A percentile compares a stretch with the other conserved stretches of the same genome.
Conservation (phyloP, 495 filamentous ascomycete genomes). For the Xylaria castorea region DNA sequence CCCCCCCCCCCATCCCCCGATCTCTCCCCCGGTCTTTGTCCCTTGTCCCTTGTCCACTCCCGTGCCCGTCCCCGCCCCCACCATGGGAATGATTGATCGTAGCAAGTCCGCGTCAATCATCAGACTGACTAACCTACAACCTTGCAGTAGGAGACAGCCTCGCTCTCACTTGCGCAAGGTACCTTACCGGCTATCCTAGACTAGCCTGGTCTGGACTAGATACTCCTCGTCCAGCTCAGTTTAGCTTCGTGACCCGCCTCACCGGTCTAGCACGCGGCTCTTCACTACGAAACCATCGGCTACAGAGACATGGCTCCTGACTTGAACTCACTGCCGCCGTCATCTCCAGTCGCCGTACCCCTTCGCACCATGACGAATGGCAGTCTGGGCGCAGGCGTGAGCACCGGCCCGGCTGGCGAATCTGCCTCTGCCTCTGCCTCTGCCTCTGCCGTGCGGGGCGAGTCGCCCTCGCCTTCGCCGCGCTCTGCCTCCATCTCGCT, state of each 20-base stretch:
- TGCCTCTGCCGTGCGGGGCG: constrained; percentile 41
- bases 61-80: neutral
- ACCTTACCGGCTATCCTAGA: neutral
- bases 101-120: neutral
- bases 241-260: neutral
- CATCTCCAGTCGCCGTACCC: constrained; percentile 46
- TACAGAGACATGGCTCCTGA: constrained; percentile 65
- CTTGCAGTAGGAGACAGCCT: neutral
- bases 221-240: neutral
- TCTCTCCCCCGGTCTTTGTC: neutral
- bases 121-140: neutral
- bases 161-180: neutral
- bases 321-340: constrained; percentile 76
- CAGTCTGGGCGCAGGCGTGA: constrained; percentile 25
- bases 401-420: constrained; percentile 33
- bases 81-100: neutral
- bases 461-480: constrained; percentile 61
- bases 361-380: constrained; percentile 42
- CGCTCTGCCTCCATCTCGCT: constrained; percentile 68
- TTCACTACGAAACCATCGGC: neutral
- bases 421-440: constrained; percentile 29
- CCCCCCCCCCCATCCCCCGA: no score
- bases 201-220: neutral
- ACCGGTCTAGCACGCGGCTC: neutral
- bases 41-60: neutral